Evolutionary conservation across 176 grass and related monocot species (phyloP).

Genomic region (Oryza meridionalis): DNA sequence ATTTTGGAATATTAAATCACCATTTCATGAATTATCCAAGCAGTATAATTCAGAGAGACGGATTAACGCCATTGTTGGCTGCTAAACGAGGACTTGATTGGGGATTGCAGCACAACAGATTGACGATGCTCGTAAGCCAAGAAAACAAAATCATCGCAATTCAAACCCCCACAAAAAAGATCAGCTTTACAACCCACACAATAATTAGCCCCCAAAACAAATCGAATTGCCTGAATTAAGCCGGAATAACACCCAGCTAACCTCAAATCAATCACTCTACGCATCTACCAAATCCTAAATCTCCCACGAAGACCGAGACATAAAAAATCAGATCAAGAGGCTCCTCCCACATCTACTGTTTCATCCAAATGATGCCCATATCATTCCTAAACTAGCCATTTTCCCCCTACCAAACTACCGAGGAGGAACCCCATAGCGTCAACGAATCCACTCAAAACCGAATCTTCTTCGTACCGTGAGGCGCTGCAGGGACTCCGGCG

Average conservation of each 20-base stretch:
- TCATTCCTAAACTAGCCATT: conserved; percentile 26
- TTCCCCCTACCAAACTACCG: background rate
- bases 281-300: conserved; percentile 17
- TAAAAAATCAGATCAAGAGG: conserved; percentile 13
- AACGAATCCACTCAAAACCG: conserved; percentile 36
- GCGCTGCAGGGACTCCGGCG: conserved; percentile 53
- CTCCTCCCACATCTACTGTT: conserved; percentile 24
- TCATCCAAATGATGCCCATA: conserved; percentile 19
- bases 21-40: conserved; percentile 26
- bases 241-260: conserved; percentile 25
- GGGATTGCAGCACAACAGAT: background rate
- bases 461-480: conserved; percentile 69
- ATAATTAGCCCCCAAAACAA: conserved; percentile 10
- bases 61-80: conserved; percentile 9
- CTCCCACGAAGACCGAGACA: conserved; percentile 1
- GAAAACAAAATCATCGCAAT: background rate
- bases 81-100: conserved; percentile 16
- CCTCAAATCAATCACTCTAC: conserved; percentile 17
- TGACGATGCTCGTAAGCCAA: background rate
- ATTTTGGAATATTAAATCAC: background rate
- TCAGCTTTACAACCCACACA: background rate
- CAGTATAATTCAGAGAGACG: conserved; percentile 12
- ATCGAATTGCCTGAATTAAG: conserved; percentile 34
- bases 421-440: conserved; percentile 15
- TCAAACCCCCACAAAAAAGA: background rate